Conservation (phyloP, 2,329 filamentous ascomycete species). For the Epicoccum sorghinum region DNA sequence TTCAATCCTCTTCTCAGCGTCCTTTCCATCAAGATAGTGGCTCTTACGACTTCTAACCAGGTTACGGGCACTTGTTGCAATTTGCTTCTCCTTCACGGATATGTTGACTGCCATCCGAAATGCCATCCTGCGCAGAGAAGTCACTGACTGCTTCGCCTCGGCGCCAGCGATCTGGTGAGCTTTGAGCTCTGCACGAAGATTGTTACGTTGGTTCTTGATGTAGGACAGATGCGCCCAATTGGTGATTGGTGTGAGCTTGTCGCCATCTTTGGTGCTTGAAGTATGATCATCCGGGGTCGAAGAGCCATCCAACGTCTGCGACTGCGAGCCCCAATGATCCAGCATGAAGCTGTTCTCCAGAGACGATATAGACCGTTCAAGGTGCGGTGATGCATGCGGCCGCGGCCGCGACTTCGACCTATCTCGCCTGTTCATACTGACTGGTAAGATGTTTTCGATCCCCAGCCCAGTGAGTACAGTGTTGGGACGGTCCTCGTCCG, state of each 20-base stretch:
- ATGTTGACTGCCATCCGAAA: constrained; percentile 49
- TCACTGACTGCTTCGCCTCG: constrained; percentile 43
- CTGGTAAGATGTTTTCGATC: constrained; percentile 40
- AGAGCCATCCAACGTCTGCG: constrained; percentile 18
- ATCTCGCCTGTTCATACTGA: constrained; percentile 31
- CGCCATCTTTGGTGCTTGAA: constrained; percentile 25
- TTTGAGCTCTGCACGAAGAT: constrained; percentile 41
- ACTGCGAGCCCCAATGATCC: constrained; percentile 32
- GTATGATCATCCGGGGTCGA: constrained; percentile 18
- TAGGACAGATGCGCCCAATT: constrained; percentile 46
- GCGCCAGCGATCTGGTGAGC: constrained; percentile 40
- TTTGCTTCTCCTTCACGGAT: constrained; percentile 48
- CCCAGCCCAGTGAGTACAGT: constrained; percentile 26
- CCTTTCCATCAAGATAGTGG: constrained; percentile 38
- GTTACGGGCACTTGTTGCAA: constrained; percentile 41
- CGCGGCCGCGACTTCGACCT: constrained; percentile 26
- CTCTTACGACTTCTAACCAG: constrained; percentile 40
- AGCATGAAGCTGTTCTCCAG: constrained; percentile 43
- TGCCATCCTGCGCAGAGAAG: constrained; percentile 44
- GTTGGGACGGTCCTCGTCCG: constrained; percentile 27
- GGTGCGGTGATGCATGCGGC: constrained; percentile 31
- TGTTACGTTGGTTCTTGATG: constrained; percentile 44
- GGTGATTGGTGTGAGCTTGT: constrained; percentile 37
- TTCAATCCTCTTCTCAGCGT: constrained; percentile 43
- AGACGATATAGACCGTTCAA: constrained; percentile 40